Percentiles rank a stretch among this genome's conserved stretches.
Conservation (phyloP, 768 basidiomycete species). For the Amyloporia xantha region DNA sequence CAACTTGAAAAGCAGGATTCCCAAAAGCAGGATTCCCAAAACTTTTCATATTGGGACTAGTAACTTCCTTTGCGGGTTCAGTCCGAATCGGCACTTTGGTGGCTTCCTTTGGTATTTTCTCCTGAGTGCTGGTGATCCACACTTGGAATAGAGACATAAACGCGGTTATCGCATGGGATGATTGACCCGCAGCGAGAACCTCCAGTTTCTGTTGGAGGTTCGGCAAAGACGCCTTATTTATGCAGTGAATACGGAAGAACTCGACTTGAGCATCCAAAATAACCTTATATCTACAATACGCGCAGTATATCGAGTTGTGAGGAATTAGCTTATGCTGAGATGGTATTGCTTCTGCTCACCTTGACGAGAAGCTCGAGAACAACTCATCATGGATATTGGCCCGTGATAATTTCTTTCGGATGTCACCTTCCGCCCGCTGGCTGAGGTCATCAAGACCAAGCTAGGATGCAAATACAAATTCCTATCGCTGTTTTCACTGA, state of each 20-base stretch:
- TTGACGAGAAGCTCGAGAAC: slow-evolving; percentile 6
- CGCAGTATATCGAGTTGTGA: no score
- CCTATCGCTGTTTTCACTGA: background rate
- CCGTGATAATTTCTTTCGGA: background rate
- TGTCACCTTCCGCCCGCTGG: no score
- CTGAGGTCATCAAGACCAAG: slow-evolving; percentile 4
- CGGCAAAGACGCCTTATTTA: background rate
- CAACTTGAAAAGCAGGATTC: no score
- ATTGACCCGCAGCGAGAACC: background rate
- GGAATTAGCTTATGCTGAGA: no score
- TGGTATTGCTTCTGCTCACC: background rate
- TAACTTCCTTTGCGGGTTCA: no score
- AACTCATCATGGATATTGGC: slow-evolving; percentile 3
- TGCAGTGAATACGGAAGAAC: background rate
- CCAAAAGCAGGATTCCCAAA: no score
- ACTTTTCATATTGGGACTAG: no score
- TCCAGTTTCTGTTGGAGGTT: background rate
- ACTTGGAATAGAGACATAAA: background rate
- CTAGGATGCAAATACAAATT: background rate
- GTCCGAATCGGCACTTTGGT: no score
- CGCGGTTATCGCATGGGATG: background rate
- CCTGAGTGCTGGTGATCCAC: no score
- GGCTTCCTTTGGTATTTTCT: no score
- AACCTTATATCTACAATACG: background rate
- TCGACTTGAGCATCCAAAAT: background rate